Evolutionary conservation across 1,139 yeast species (phyloP), one percentile per base, ranked within the genome.

Genomic region (Hansenula sp.): DNA sequence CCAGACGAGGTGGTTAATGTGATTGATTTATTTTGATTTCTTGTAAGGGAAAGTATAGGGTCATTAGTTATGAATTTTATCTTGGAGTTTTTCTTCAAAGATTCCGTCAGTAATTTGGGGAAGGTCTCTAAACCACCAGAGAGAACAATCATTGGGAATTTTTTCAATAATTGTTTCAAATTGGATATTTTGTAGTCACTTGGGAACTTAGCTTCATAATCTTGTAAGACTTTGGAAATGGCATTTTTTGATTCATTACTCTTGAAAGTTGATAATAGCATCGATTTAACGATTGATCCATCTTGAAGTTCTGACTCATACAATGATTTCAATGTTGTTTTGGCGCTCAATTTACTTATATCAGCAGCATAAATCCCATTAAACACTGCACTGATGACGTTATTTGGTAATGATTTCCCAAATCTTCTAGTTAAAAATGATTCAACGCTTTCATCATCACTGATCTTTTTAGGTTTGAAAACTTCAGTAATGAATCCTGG

Each of bases 331-430:
- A 83, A 54, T 0, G 84, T 74, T 2, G 85, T 70, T 19, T 76
- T 67, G 0, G 85, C 79, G 64, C 96, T 86, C 38, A 93, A 66
- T 47, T 77, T 70, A 11, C 74, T 59, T 3, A 81, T 73, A 61
- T 91, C 96, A 1, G 96, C 97, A 5, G 96, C 97, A 61, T 90
- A 93, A 2, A 93, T 81, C 0, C 99, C 99, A 58, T 90, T 90
- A 58, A 85, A 70, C 4, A 91, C 67, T 0, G 96, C 98, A 61
- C 96, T 87, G 16, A 85, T 65, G 13, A 93, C 66, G 45, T 86
- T 81, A 41, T 78, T 76, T 2, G 88, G 75, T 7, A 89, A 50
- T 2, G 63, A 59, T 6, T 73, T 70, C 3, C 91, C 90, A 57
- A 90, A 83, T 47, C 97, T 67, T 51, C 98, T 69, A 2, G 69